Evolutionary conservation across 345 rosid species (phyloP).

Genomic region (Gossypium arboreum): DNA sequence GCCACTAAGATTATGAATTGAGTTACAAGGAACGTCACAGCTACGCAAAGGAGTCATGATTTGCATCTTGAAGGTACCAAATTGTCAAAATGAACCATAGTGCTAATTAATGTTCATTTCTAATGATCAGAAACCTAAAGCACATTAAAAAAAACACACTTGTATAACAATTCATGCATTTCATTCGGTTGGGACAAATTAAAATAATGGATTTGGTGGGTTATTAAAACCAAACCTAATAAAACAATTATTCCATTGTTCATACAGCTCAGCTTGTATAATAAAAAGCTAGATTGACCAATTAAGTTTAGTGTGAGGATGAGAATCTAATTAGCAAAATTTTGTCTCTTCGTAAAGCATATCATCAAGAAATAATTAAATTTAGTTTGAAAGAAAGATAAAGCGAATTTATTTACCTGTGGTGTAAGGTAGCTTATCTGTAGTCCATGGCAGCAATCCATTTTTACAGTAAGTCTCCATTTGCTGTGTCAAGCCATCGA

Average conservation of each 20-base stretch:
- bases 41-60: background rate
- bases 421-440: slow-evolving; percentile 63
- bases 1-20: background rate
- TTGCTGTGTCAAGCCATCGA: slow-evolving; percentile 50
- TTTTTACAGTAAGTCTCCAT: slow-evolving; percentile 87
- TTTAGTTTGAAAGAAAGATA: background rate
- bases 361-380: background rate
- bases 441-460: slow-evolving; percentile 81
- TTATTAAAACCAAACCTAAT: background rate
- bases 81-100: background rate
- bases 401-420: slow-evolving; percentile 45
- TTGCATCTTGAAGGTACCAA: background rate
- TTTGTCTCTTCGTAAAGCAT: background rate
- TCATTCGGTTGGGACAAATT: background rate
- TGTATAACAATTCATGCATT: background rate
- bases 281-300: background rate
- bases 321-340: background rate
- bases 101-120: too few relatives aligned
- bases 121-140: background rate
- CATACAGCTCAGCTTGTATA: slow-evolving; percentile 3
- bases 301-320: background rate
- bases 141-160: background rate
- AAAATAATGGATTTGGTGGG: background rate
- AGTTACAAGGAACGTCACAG: slow-evolving; percentile 4
- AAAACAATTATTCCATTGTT: background rate